Base-by-base conservation (phyloP, 2,329 filamentous ascomycete species). In the Botrytis fragariae region DNA sequence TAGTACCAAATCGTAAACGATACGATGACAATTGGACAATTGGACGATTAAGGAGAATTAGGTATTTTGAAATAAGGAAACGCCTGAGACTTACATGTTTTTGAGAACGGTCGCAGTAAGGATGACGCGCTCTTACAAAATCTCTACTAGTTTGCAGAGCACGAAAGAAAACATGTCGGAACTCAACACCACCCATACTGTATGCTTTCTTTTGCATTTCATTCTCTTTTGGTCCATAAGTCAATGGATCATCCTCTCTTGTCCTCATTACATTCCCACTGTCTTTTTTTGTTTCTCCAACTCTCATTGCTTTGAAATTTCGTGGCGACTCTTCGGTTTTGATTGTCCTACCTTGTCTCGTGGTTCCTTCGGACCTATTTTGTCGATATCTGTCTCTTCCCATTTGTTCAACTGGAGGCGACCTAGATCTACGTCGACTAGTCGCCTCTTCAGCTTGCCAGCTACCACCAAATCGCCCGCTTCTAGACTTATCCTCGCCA, bases 171-270 rank as follows among this genome's bases (percentile, higher is more conserved):
- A 68, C 61, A 54, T 51, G 67, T 37, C 76, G 62, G 22, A 74
- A 54, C 3, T 35, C 32, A 25, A n/a, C 14, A 20, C 74, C 74
- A 6, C 74, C 72, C 29, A 44, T 57, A 22, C 35, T 22, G 6
- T 65, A 74, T 35, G 74, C 76, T 44, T 74, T 76, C 7, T 25
- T 25, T 51, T 77, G 75, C 77, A 78, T 78, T 3, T 73, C 4
- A 16, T 69, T 71, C 51, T 77, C 77, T 54, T 74, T 71, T 2
- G 57, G 35, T 18, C 18, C 3, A 29, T 73, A 75, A 25, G 45
- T 32, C 20, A 20, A 48, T n/a, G 59, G n/a, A 6, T 22, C 10
- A 39, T 39, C 22, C 14, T 39, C 60, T 62, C 60, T 39, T 12
- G 25, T 12, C 25, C 14, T 39, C 12, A 16, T 20, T 63, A n/a